Evolutionary conservation across 2,329 filamentous ascomycete species (phyloP).

Genomic region (Ascochyta koolunga): DNA sequence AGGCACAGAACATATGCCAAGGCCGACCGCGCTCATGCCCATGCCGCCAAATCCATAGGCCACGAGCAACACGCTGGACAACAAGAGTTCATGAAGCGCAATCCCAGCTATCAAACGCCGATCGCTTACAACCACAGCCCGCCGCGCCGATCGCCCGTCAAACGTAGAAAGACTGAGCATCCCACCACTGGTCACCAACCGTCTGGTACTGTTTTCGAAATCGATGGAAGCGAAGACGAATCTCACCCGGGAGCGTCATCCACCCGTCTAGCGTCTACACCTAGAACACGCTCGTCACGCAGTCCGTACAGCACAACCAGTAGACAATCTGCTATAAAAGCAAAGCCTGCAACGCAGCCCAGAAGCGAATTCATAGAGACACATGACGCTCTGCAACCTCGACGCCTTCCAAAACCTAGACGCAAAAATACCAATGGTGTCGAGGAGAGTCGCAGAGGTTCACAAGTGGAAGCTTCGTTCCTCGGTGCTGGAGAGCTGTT

Average conservation of each 20-base stretch:
- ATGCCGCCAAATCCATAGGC: conserved; percentile 5
- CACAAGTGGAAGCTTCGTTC: not conserved
- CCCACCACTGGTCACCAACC: not conserved
- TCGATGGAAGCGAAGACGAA: conserved; percentile 25
- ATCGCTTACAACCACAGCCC: not conserved
- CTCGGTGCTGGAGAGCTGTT: not conserved
- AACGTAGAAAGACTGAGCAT: conserved; percentile 29
- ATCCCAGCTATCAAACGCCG: not conserved
- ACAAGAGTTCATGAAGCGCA: conserved; percentile 2
- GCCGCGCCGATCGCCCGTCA: conserved; percentile 6
- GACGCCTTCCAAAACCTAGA: not conserved
- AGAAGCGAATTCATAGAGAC: not conserved
- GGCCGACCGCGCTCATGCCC: not conserved
- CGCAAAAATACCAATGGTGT: not conserved
- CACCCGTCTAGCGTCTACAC: not conserved
- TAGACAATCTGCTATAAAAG: not conserved
- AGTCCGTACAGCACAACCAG: conserved; percentile 5
- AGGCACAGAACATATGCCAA: conserved; percentile 24
- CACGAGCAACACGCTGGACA: conserved; percentile 16
- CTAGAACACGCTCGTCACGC: not conserved
- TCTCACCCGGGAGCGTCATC: not conserved
- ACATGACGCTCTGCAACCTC: not conserved
- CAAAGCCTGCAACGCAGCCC: not conserved
- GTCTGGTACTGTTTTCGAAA: not conserved
- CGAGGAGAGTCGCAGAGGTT: not conserved